Base-by-base conservation (phyloP, 768 basidiomycete species). In the Amyloporia xantha region DNA sequence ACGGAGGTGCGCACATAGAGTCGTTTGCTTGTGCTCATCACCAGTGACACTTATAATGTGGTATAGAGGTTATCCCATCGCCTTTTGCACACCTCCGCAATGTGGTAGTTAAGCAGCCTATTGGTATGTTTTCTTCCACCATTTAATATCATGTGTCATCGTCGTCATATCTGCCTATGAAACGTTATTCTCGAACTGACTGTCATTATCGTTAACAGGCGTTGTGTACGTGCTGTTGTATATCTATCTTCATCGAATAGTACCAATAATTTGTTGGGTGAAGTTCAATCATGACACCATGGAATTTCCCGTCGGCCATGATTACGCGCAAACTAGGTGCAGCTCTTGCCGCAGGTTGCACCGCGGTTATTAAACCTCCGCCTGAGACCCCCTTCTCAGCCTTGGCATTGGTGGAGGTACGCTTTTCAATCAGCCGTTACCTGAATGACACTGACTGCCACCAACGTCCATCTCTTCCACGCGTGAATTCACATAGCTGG, bases 251-350 rank as follows among this genome's bases (percentile, higher is more conserved):
- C 21, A n/a, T 5, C 17, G 11, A 41, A 19, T 11, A n/a, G 39
- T 17, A 7, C 20, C 17, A 20, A 11, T n/a, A n/a, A n/a, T n/a
- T 6, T 15, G 23, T 7, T 23, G 6, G 2, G 28, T 28, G 33
- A 54, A 91, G 88, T 7, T 83, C 84, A 5, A 87, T 91, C 54
- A 55, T 90, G 36, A 89, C 87, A 1, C 87, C 87, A 28, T 89
- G 88, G 90, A 93, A 96, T 67, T 97, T 96, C 71, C 94, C 94
- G 2, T 91, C 87, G 21, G 90, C 91, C 0, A 94, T 94, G 91
- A 87, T 91, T 19, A 86, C 87, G 1, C 84, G 91, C n/a, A 94
- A 94, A 66, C 70, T 92, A 13, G 90, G 81, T 23, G 81, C 91
- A 24, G 91, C 90, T 20, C 77, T 98, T 13, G 95, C 94, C 1